phyloP scores from a whole-genome alignment of 371 early-diverging fungal species.

The Mortierella sp. region DNA sequence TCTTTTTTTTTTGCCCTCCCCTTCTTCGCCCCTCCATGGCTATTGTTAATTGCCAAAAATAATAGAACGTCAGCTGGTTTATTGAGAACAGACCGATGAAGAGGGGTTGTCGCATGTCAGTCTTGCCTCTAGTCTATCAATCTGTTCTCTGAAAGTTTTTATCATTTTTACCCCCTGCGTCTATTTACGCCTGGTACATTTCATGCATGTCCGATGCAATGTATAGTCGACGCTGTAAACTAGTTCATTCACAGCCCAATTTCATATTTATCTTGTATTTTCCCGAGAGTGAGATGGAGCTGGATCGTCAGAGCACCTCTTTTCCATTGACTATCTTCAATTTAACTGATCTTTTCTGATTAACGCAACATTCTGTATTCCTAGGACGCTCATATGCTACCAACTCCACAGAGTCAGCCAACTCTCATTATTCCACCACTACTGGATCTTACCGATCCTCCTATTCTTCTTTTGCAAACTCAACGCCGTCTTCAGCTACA shows the following conservation, averaged over 20 bases:
- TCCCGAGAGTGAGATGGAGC: no score
- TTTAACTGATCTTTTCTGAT: background rate
- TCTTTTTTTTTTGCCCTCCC: background rate
- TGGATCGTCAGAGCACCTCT: no score
- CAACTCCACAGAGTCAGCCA: conserved; percentile 2
- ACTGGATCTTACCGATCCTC: background rate
- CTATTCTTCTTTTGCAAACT: conserved; percentile 7
- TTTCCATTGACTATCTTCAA: background rate
- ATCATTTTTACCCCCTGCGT: background rate
- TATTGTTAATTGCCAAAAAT: background rate
- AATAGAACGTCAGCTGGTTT: conserved; percentile 10
- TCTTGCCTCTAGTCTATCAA: background rate
- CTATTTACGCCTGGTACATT: background rate
- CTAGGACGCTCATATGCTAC: conserved; percentile 20
- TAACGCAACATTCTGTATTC: background rate
- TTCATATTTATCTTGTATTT: background rate
- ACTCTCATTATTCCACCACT: background rate
- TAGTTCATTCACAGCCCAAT: background rate
- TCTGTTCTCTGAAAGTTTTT: no score
- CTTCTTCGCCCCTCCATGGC: background rate
- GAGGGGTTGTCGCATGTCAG: background rate
- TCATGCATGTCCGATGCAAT: background rate
- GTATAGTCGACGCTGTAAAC: background rate
- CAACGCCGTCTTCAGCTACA: conserved; percentile 1
- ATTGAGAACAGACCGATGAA: background rate